Base-by-base conservation (phyloP, 345 rosid species). In the Gossypium thurberi region DNA sequence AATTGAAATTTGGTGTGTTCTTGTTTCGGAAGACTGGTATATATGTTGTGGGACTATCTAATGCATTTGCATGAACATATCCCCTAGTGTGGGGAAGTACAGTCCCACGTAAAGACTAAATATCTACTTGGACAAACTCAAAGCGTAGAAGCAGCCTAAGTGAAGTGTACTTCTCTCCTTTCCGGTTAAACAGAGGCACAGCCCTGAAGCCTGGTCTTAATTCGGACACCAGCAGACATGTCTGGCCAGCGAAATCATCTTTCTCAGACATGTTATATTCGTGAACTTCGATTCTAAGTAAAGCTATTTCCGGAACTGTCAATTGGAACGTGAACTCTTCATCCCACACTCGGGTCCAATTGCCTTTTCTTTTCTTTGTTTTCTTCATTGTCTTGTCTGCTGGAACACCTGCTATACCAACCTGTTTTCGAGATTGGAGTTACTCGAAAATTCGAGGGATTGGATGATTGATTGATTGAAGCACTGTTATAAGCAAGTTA, bases 181-280 rank as follows among this genome's bases (percentile, higher is more conserved):
- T 86, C 14, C 82, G 84, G 75, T 82, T 78, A 72, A 75, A 83
- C 51, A 91, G 87, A 0, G 91, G 93, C 61, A 89, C 83, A 43
- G 89, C 87, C 42, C 86, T 87, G 76, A 88, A 79, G 9, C 97
- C 93, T 12, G 81, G 82, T 68, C 79, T 79, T 67, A 91, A 37
- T 64, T 91, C 95, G 12, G 82, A 44, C 26, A 89, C 88, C 10
- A 88, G 93, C 79, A 91, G 79, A 76, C 91, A 88, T 73, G 90
- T 80, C 78, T 91, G 95, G 2, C 97, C 95, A 0, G 85, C 86
- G 62, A 91, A 88, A 72, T 89, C 87, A 28, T 89, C 90, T 69
- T 83, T 89, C 73, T 87, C 90, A 6, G 93, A 83, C 85, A 88
- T 82, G 81, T 87, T 85, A 25, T 90, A 86, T 71, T 88, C 88